Percentiles rank a stretch among this genome's conserved stretches.
These are phyloP conservation scores for Candida yuanshanica DNA, from an alignment of 805 yeast species.

Conservation along the genomic window DNA sequence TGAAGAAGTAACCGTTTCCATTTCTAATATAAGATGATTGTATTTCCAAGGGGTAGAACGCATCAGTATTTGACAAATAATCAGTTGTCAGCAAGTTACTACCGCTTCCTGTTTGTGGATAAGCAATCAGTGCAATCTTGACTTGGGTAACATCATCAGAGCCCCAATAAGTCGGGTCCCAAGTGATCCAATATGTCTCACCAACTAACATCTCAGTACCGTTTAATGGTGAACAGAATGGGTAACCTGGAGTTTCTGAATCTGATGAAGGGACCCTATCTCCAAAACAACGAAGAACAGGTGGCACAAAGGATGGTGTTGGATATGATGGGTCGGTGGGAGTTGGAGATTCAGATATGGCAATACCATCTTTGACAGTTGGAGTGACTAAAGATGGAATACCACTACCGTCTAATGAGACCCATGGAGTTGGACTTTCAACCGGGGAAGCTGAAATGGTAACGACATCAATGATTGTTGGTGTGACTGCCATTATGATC, in stretches of 20 bases:
- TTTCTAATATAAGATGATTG: conserved; percentile 23
- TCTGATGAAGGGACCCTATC: conserved; percentile 31
- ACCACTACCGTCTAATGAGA: conserved; percentile 38
- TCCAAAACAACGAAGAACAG: conserved; percentile 39
- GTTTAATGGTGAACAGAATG: conserved; percentile 36
- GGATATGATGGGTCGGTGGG: conserved; percentile 32
- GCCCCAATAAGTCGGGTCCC: conserved; percentile 42
- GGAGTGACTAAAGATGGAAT: conserved; percentile 39
- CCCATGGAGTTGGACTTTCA: conserved; percentile 36
- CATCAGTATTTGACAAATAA: conserved; percentile 31
- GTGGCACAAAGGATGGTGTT: conserved; percentile 34
- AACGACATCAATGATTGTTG: conserved; percentile 43
- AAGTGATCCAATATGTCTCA: conserved; percentile 43
- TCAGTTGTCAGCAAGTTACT: conserved; percentile 29
- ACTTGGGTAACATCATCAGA: conserved; percentile 31
- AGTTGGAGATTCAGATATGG: conserved; percentile 37
- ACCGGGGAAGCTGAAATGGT: conserved; percentile 37
- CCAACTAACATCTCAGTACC: conserved; percentile 41
- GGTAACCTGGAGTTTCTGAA: conserved; percentile 26
- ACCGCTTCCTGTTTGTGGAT: conserved; percentile 30
- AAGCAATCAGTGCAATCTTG: conserved; percentile 27
- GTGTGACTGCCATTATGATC: conserved; percentile 40
- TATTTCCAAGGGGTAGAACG: conserved; percentile 34
- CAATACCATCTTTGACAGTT: conserved; percentile 29
- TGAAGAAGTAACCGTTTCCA: conserved; percentile 31